Conservation (phyloP, 2,329 filamentous ascomycete genomes). For the Westerdykella ornata region DNA sequence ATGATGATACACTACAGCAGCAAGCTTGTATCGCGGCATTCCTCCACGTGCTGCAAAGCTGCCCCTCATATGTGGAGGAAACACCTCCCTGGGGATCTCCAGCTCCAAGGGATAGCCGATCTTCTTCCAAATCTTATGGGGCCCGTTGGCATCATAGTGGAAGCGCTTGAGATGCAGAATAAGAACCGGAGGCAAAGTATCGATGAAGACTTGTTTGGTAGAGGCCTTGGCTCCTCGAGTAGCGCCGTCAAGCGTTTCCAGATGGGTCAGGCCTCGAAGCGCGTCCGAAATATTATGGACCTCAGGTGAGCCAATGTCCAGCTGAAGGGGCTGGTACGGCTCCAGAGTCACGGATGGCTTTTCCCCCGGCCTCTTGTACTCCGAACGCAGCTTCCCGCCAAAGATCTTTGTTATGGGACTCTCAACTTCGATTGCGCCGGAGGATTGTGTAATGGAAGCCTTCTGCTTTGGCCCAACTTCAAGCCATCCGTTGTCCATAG, state of each 20-base stretch:
- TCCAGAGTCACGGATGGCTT: conserved; percentile 90
- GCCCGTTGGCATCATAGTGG: conserved; percentile 85
- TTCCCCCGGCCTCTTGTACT: conserved; percentile 76
- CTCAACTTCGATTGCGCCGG: conserved; percentile 62
- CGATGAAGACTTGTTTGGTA: conserved; percentile 92
- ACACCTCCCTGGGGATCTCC: conserved; percentile 84
- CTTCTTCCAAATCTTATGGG: conserved; percentile 98
- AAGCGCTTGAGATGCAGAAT: conserved; percentile 96
- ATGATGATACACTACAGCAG: conserved; percentile 91
- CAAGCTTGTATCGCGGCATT: conserved; percentile 77
- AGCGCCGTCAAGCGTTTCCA: conserved; percentile 77
- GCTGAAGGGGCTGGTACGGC: conserved; percentile 86
- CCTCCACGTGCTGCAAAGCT: conserved; percentile 59
- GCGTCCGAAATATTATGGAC: conserved; percentile 90
- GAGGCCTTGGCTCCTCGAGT: conserved; percentile 70
- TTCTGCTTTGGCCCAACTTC: conserved; percentile 93
- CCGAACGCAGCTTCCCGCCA: conserved; percentile 81
- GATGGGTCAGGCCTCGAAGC: conserved; percentile 71
- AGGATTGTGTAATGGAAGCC: conserved; percentile 75
- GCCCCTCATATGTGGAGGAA: conserved; percentile 68
- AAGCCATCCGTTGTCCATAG: conserved; percentile 67
- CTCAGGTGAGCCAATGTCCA: conserved; percentile 84
- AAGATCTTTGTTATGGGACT: conserved; percentile 94
- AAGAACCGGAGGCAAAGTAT: conserved; percentile 80
- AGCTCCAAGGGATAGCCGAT: conserved; percentile 90